Percentiles rank a stretch among this genome's conserved stretches.
Evolutionary conservation across 805 yeast species (phyloP).

Genomic region (Wickerhamiella siamensis): DNA sequence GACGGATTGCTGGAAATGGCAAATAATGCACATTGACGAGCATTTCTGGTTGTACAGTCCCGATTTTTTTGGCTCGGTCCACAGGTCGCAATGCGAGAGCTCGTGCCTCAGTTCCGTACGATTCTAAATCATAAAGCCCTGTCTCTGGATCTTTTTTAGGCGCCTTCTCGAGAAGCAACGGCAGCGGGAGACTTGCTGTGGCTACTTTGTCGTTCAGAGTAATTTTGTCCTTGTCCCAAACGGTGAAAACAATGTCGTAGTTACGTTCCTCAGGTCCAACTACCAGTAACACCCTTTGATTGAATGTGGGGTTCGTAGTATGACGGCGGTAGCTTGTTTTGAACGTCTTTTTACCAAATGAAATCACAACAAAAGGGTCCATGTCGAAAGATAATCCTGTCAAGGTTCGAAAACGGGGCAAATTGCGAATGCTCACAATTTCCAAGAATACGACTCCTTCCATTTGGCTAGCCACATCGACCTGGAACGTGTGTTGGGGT

Average conservation of each 20-base stretch:
- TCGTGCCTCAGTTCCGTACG: conserved; percentile 7
- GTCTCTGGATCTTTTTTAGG: conserved; percentile 25
- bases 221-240: conserved; percentile 72
- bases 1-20: conserved; percentile 48
- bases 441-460: conserved; percentile 67
- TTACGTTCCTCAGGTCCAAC: conserved; percentile 49
- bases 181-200: conserved; percentile 40
- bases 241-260: conserved; percentile 53
- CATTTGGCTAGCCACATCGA: conserved; percentile 19
- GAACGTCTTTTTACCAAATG: conserved; percentile 78
- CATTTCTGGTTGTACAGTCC: conserved; percentile 34
- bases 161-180: conserved; percentile 29
- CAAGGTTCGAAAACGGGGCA: conserved; percentile 64
- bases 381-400: conserved; percentile 73
- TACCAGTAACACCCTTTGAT: conserved; percentile 70
- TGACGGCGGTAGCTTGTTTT: conserved; percentile 77
- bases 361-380: conserved; percentile 91
- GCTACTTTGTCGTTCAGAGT: conserved; percentile 80
- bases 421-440: conserved; percentile 52
- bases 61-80: conserved; percentile 4
- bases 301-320: conserved; percentile 65
- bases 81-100: conserved; percentile 11
- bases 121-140: conserved; percentile 22
- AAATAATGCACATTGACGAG: conserved; percentile 49
- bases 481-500: conserved; percentile 5